Percentiles rank a stretch among this genome's conserved stretches.
phyloP scores from a whole-genome alignment of 169 alveolate species.

The Plasmodium reichenowi region DNA sequence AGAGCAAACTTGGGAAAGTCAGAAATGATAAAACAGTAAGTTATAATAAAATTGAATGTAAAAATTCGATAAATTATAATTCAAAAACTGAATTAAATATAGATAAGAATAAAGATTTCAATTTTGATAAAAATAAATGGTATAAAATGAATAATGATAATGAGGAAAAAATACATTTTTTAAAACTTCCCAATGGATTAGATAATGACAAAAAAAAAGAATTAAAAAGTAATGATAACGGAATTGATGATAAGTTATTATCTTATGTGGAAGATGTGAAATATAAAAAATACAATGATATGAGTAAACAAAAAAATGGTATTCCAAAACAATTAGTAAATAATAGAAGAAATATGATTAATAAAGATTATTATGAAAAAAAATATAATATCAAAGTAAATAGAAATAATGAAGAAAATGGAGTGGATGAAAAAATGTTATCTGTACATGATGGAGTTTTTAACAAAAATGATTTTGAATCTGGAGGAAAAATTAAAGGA shows the following conservation, averaged over 20 bases:
- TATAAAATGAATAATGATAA: conserved; percentile 1
- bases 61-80: conserved; percentile 7
- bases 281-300: too few relatives aligned
- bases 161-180: not conserved
- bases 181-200: conserved; percentile 1
- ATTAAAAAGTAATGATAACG: conserved; percentile 6
- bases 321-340: not conserved
- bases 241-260: conserved; percentile 2
- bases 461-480: conserved; percentile 13
- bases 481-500: not conserved
- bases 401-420: not conserved
- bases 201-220: conserved; percentile 3
- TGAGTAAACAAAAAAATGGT: not conserved
- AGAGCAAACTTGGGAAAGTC: not conserved
- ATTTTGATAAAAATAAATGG: conserved; percentile 1
- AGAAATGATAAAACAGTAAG: conserved; percentile 15
- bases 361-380: conserved; percentile 13
- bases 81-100: not conserved
- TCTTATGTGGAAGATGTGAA: too few relatives aligned
- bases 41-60: not conserved
- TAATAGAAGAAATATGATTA: not conserved
- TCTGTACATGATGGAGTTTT: not conserved
- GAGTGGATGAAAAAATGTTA: conserved; percentile 1
- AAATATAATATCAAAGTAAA: conserved; percentile 19
- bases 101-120: conserved; percentile 1